Conservation (phyloP, 371 early-diverging fungal species). For the Syncephalastrum monosporum region DNA sequence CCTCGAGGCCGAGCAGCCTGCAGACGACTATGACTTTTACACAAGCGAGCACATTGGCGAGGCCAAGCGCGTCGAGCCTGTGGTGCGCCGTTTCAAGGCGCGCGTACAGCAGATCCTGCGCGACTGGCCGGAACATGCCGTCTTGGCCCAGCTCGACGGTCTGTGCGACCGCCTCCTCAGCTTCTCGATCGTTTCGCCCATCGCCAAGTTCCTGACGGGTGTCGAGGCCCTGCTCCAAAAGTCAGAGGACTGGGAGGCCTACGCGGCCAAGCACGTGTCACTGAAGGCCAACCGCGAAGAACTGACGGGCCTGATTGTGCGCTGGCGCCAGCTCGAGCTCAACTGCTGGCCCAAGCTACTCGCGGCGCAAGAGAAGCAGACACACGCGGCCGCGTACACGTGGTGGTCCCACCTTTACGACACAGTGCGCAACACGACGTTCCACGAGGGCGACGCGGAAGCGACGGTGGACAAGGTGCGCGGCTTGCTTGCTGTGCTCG, state of each 20-base stretch:
- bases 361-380: constrained; percentile 74
- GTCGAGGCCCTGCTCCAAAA: constrained; percentile 84
- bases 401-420: constrained; percentile 93
- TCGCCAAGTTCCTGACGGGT: constrained; percentile 89
- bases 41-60: constrained; percentile 77
- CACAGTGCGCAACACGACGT: constrained; percentile 41
- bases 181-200: constrained; percentile 81
- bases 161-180: constrained; percentile 70
- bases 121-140: constrained; percentile 92
- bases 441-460: constrained; percentile 27
- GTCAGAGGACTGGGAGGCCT: constrained; percentile 94
- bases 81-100: constrained; percentile 64
- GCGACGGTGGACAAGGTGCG: constrained; percentile 26
- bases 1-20: constrained; percentile 37
- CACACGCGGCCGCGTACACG: constrained; percentile 59
- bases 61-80: constrained; percentile 62
- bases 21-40: constrained; percentile 85
- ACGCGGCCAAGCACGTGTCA: constrained; percentile 84
- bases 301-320: constrained; percentile 73
- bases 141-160: constrained; percentile 70
- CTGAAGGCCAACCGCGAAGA: constrained; percentile 71
- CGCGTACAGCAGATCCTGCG: constrained; percentile 48
- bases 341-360: constrained; percentile 89
- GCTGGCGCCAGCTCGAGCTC: constrained; percentile 93
- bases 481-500: constrained; percentile 60